Conservation (phyloP, 306 rosid species). For the Cyamopsis tetragonoloba region DNA sequence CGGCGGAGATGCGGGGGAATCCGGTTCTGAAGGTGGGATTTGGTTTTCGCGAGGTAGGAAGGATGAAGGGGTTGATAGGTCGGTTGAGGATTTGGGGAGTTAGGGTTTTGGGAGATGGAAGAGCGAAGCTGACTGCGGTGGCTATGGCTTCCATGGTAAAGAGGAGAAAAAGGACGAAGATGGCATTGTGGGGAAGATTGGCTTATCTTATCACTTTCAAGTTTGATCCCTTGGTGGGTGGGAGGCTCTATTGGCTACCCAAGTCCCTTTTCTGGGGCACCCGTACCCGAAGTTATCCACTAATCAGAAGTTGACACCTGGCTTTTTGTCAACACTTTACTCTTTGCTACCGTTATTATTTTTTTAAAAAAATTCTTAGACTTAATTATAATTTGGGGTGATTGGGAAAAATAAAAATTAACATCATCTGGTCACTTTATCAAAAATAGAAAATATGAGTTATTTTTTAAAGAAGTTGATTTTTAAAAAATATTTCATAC, state of each 20-base stretch:
- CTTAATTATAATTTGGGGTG: too few species aligned
- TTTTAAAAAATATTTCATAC: too few species aligned
- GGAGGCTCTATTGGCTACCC: background rate
- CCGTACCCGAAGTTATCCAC: too few species aligned
- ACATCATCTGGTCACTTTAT: too few species aligned
- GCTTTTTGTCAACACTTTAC: too few species aligned
- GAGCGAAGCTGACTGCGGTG: slow-evolving; percentile 36
- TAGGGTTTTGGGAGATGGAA: slow-evolving; percentile 43
- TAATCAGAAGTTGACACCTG: too few species aligned
- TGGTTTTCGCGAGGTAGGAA: slow-evolving; percentile 10
- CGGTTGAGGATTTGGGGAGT: slow-evolving; percentile 27
- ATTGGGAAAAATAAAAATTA: too few species aligned
- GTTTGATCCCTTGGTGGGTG: background rate
- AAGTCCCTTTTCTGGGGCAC: background rate
- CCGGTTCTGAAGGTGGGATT: background rate
- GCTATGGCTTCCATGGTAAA: slow-evolving; percentile 70
- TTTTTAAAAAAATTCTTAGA: too few species aligned
- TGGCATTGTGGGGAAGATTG: background rate
- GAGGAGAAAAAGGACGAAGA: background rate
- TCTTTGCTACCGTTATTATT: too few species aligned
- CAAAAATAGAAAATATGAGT: too few species aligned
- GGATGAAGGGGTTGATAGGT: too few species aligned
- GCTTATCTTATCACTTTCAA: slow-evolving; percentile 32
- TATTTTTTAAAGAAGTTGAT: too few species aligned
- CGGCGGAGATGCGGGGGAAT: slow-evolving; percentile 47